Conservation (phyloP, 2,329 filamentous ascomycete species). For the Calonectria pseudoturangicola region DNA sequence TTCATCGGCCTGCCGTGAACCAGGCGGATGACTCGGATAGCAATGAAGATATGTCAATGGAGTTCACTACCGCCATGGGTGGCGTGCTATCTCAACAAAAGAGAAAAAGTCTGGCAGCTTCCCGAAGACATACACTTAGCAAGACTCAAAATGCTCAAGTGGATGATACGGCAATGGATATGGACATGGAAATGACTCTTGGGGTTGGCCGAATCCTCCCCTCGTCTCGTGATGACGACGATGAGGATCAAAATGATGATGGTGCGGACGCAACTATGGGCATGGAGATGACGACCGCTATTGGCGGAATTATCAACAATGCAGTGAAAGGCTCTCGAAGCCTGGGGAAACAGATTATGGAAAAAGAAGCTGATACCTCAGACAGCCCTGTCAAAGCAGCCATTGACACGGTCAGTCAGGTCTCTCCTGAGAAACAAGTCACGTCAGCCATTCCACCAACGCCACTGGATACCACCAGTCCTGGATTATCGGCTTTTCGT, state of each 20-base stretch:
- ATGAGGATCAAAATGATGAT: conserved; percentile 58
- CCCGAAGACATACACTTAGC: conserved; percentile 51
- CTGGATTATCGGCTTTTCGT: conserved; percentile 72
- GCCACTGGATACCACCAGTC: conserved; percentile 66
- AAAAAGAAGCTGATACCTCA: conserved; percentile 72
- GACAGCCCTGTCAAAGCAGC: conserved; percentile 65
- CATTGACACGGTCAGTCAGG: conserved; percentile 51
- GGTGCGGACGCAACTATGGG: conserved; percentile 62
- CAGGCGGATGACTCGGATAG: conserved; percentile 61
- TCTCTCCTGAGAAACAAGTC: conserved; percentile 44
- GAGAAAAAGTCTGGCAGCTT: conserved; percentile 49
- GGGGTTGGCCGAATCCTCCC: conserved; percentile 73
- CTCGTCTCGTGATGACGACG: conserved; percentile 54
- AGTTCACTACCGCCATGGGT: conserved; percentile 81
- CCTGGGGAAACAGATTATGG: conserved; percentile 74
- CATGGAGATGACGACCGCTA: conserved; percentile 81
- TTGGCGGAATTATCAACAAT: conserved; percentile 75
- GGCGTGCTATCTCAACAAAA: conserved; percentile 66
- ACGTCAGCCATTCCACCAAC: conserved; percentile 57
- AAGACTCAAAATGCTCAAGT: conserved; percentile 57
- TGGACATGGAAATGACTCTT: conserved; percentile 78
- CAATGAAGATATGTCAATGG: conserved; percentile 86
- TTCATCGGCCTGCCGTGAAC: conserved; percentile 65
- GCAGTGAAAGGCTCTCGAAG: conserved; percentile 56
- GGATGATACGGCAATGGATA: conserved; percentile 59